Evolutionary conservation across 352 stramenopile species (phyloP).

Genomic region (Halophytophthora batemanensis): DNA sequence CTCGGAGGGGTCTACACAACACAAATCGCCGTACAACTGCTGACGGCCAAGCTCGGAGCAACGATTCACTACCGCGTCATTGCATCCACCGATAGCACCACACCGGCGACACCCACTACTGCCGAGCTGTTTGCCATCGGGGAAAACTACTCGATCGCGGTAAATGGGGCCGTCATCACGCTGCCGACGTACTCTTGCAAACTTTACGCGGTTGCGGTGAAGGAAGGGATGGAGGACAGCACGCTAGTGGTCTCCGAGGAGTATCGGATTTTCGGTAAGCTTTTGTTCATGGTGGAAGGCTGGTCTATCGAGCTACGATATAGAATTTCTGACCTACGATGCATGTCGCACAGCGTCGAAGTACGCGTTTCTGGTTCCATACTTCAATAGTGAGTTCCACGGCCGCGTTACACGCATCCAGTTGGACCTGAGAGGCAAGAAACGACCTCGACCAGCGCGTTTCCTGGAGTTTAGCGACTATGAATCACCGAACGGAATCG

Average conservation of each 20-base stretch:
- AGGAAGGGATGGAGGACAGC: slow-evolving; percentile 59
- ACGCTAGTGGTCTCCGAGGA: slow-evolving; percentile 41
- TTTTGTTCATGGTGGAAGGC: background rate
- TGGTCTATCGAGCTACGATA: no score
- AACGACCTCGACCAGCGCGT: slow-evolving; percentile 61
- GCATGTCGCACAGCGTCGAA: slow-evolving; percentile 44
- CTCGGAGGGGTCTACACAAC: slow-evolving; percentile 56
- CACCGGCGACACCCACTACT: slow-evolving; percentile 9
- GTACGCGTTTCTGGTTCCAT: slow-evolving; percentile 68
- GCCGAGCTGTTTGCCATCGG: slow-evolving; percentile 23
- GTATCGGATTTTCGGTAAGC: slow-evolving; percentile 60
- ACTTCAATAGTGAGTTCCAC: slow-evolving; percentile 71
- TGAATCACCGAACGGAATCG: slow-evolving; percentile 56
- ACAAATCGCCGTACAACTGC: slow-evolving; percentile 48
- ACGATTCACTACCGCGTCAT: slow-evolving; percentile 62
- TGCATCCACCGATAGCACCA: slow-evolving; percentile 12
- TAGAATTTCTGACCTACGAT: background rate
- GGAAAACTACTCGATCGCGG: slow-evolving; percentile 25
- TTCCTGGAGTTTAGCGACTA: slow-evolving; percentile 84
- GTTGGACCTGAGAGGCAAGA: slow-evolving; percentile 72
- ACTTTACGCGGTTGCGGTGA: slow-evolving; percentile 60
- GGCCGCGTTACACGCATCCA: slow-evolving; percentile 59
- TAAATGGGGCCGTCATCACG: slow-evolving; percentile 44
- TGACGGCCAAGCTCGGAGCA: slow-evolving; percentile 50
- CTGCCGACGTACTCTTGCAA: slow-evolving; percentile 56